Evolutionary conservation across 805 yeast genomes (phyloP), one percentile per base, ranked within the genome.

Genomic region (Spathaspora sp.): DNA sequence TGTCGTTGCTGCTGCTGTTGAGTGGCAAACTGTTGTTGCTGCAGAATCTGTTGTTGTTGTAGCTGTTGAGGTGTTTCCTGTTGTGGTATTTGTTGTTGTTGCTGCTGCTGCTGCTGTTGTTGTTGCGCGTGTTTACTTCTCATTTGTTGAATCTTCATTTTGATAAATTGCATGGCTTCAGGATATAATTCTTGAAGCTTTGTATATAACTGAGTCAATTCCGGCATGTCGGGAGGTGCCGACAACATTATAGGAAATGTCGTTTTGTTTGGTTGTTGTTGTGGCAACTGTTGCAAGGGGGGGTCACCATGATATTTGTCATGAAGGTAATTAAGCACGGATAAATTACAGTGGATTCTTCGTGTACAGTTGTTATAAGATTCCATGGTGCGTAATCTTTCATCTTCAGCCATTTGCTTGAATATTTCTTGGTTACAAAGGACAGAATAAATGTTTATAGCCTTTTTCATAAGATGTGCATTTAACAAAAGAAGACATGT

Each of bases 161-260:
- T 75, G 49, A 75, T 60, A 46, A 65, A 69, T 50, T 71, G 77
- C n/a, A 75, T 61, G 1, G 82, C 82, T 53, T 81, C 85, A 0
- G 83, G 84, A 54, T 80, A 81, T 38, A 81, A 59, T 49, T 75
- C 76, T 57, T 76, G 79, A 26, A 77, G 64, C 47, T 70, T 67
- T n/a, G 69, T 68, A 60, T 81, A 81, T 42, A 76, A 69, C 39
- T 72, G 76, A 48, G 67, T 66, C 43, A 81, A 66, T 56, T 80
- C 85, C 0, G 84, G 83, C 67, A 80, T 70, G 44, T 79, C 84
- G 2, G 74, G 74, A 7, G 85, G 85, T 5, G 86, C 77, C 1
- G 79, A 67, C 52, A 80, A 71, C 42, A 81, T 77, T 29, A 76
- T 72, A 2, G 86, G 86, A 50, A 75, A 75, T 14, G 61, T 64